These are phyloP conservation scores for Pseudognaphalium luteoalbum DNA, from an alignment of 129 eudicot genomes.

Conservation along the genomic window DNA sequence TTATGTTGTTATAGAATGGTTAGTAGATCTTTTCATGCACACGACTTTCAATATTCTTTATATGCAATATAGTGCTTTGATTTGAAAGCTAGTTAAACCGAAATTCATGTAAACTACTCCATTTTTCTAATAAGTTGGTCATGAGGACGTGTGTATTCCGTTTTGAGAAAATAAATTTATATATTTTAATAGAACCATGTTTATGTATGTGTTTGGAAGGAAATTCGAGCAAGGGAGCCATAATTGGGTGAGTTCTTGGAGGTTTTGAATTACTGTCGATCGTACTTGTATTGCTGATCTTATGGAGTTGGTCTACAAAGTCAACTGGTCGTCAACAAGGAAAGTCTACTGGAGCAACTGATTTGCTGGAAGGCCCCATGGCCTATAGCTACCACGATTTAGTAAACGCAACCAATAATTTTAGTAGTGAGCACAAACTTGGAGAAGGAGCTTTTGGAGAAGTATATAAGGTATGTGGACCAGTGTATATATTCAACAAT, in stretches of 20 bases:
- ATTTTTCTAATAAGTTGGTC: background rate
- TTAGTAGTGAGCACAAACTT: slow-evolving; percentile 34
- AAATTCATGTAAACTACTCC: background rate
- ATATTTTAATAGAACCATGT: slow-evolving; percentile 5
- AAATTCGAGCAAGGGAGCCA: slow-evolving; percentile 37
- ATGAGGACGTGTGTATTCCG: too few relatives aligned
- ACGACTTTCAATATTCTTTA: background rate
- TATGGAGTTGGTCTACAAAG: slow-evolving; percentile 26
- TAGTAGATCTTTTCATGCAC: slow-evolving; percentile 9
- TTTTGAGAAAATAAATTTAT: too few relatives aligned
- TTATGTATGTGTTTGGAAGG: background rate
- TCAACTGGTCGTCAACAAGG: slow-evolving; percentile 34
- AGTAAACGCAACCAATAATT: slow-evolving; percentile 34
- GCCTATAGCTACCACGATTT: slow-evolving; percentile 33
- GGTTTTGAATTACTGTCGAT: slow-evolving; percentile 19
- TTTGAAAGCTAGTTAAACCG: background rate
- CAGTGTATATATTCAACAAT: background rate
- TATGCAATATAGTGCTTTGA: background rate
- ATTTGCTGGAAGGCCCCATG: slow-evolving; percentile 30
- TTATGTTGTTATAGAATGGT: slow-evolving; percentile 29
- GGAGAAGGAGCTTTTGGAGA: slow-evolving; percentile 50
- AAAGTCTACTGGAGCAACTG: slow-evolving; percentile 39
- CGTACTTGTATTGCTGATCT: slow-evolving; percentile 14
- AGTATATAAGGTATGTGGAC: slow-evolving; percentile 47
- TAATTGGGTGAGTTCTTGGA: slow-evolving; percentile 34